Evolutionary conservation across 2,329 filamentous ascomycete genomes (phyloP), one percentile per base, ranked within the genome.

Genomic region (Lasiodiplodia theobromae): DNA sequence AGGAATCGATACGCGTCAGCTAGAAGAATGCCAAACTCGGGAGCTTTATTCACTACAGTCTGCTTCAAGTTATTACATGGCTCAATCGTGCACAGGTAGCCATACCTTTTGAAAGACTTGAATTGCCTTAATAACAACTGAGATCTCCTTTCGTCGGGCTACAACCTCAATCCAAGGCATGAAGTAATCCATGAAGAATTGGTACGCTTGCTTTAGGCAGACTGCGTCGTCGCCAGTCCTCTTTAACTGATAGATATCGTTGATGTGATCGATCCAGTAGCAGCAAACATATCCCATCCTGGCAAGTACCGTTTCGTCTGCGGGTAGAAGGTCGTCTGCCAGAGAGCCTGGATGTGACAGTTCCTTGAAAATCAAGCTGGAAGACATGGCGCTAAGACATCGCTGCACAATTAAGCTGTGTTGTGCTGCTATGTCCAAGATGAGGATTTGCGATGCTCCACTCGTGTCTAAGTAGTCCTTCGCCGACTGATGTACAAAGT

Each of bases 401-500:
- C 5, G n/a, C 21, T 25, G 49, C 21, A 21, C 49, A 52, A 52
- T 25, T 6, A 12, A 52, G n/a, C n/a, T 12, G 49, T 52, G 49
- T 8, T 25, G 21, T 23, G 21, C 11, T 52, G 10, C n/a, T 25
- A n/a, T 23, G 8, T 25, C 49, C 2, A 25, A 52, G 8, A 12
- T 14, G 49, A 52, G 21, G 25, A 6, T 11, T 12, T 52, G n/a
- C 10, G 49, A 52, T 10, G 3, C 49, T 7, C 7, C 21, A 23
- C 49, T 25, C 11, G 49, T 25, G 7, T 52, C 49, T 6, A 85
- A 67, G 69, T 75, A 82, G n/a, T 84, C 82, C 70, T 83, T 82
- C 0, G 81, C 83, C 4, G 82, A 84, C 68, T 82, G 78, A 69
- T 84, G 81, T 0, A 84, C 75, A 69, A 82, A 78, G 54, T 73